These are phyloP conservation scores for Verticillium zaregamsianum DNA, from an alignment of 2,329 filamentous ascomycete species.

Conservation along the genomic window DNA sequence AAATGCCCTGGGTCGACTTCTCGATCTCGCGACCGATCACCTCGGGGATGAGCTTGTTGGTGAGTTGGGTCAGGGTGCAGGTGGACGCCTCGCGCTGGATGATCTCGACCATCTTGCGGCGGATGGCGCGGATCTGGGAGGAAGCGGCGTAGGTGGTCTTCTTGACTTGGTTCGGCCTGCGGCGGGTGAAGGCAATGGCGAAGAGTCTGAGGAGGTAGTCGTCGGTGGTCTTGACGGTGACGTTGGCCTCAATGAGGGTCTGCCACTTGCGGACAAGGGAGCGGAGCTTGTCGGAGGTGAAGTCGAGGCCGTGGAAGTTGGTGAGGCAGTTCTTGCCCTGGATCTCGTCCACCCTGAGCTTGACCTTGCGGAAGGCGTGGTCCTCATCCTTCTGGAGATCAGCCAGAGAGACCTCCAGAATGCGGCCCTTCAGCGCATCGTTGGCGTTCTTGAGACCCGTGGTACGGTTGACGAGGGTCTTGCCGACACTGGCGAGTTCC, in stretches of 20 bases:
- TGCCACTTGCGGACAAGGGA: constrained; percentile 99
- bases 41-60: constrained; percentile 98
- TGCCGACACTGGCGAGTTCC: constrained; percentile 75
- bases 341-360: constrained; percentile 96
- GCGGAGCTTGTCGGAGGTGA: constrained; percentile 99
- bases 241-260: constrained; percentile 97
- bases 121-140: constrained; percentile 95
- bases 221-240: constrained; percentile 99
- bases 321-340: constrained; percentile 99
- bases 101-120: constrained; percentile 99
- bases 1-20: constrained; percentile 99
- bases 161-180: constrained; percentile 99
- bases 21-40: constrained; percentile 99
- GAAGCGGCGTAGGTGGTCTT: constrained; percentile 98
- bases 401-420: constrained; percentile 97
- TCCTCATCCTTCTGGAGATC: constrained; percentile 99
- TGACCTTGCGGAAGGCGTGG: constrained; percentile 99
- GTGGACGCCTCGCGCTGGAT: constrained; percentile 92
- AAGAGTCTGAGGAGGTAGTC: constrained; percentile 99
- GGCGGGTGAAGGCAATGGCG: constrained; percentile 99
- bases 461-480: constrained; percentile 98
- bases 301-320: constrained; percentile 99
- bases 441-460: constrained; percentile 99
- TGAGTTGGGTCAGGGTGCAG: constrained; percentile 94
- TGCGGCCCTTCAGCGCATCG: constrained; percentile 96